These are phyloP conservation scores for Lentinula detonsa DNA, from an alignment of 768 basidiomycete species.

Conservation along the genomic window DNA sequence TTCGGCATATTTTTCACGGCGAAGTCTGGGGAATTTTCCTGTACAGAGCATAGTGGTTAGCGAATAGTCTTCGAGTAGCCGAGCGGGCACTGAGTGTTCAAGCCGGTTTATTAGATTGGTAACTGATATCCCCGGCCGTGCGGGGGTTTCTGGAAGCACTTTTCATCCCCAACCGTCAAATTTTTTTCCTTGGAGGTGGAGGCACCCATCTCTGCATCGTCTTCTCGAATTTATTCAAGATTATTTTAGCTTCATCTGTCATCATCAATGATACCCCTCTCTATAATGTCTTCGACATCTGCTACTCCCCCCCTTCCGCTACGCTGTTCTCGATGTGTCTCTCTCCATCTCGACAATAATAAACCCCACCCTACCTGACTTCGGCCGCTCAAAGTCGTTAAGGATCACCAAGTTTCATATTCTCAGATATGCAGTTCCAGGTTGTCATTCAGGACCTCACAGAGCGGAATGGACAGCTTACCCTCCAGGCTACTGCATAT, in stretches of 20 bases:
- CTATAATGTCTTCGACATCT: neutral
- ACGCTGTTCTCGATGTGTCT: neutral
- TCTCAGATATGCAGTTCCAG: too few species aligned
- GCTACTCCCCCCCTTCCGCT: neutral
- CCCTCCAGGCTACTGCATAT: too few species aligned
- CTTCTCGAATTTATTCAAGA: neutral
- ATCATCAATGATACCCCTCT: neutral
- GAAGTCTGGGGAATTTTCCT: constrained; percentile 70
- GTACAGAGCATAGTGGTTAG: constrained; percentile 2
- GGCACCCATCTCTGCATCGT: neutral
- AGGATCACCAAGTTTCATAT: neutral
- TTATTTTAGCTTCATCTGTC: neutral
- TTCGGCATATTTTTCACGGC: constrained; percentile 55
- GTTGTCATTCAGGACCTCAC: too few species aligned
- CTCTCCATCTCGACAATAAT: neutral
- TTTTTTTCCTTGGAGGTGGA: neutral
- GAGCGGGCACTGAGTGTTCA: constrained; percentile 44
- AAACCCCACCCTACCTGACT: neutral
- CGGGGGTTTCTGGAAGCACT: too few species aligned
- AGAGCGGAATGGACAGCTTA: too few species aligned
- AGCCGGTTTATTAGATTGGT: constrained; percentile 54
- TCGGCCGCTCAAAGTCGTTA: neutral
- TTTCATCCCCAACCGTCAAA: too few species aligned
- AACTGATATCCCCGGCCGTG: constrained; percentile 32
- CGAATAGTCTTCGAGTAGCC: neutral